phyloP scores from a whole-genome alignment of 2,329 filamentous ascomycete genomes.

The Coniochaeta sp. region DNA sequence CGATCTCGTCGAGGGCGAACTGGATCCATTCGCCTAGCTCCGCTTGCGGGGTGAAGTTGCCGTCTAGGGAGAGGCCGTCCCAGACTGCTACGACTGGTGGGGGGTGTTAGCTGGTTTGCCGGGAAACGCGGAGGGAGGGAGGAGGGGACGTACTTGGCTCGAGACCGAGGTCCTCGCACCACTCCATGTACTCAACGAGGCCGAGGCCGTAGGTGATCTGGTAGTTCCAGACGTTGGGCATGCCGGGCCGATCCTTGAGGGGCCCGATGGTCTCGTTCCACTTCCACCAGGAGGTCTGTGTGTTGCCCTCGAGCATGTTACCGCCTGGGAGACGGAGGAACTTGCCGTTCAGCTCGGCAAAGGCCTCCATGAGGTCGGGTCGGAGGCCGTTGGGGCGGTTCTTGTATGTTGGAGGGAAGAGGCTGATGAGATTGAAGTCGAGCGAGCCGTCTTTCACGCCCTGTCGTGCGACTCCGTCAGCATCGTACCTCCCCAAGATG shows the following conservation, averaged over 20 bases:
- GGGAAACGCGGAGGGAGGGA: neutral
- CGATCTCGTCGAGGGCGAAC: conserved; percentile 54
- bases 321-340: conserved; percentile 61
- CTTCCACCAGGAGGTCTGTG: conserved; percentile 37
- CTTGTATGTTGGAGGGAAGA: conserved; percentile 56
- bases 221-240: conserved; percentile 51
- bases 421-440: conserved; percentile 50
- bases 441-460: conserved; percentile 32
- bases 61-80: conserved; percentile 48
- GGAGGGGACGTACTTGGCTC: conserved; percentile 31
- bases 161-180: conserved; percentile 54
- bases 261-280: conserved; percentile 49
- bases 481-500: conserved; percentile 1
- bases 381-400: conserved; percentile 50
- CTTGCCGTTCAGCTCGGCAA: conserved; percentile 44
- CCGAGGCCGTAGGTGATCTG: conserved; percentile 57
- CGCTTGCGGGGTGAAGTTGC: conserved; percentile 40
- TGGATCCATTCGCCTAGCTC: conserved; percentile 51
- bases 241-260: conserved; percentile 46
- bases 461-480: conserved; percentile 12
- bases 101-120: conserved; percentile 15
- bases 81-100: conserved; percentile 45
- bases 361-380: conserved; percentile 44
- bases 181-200: conserved; percentile 54
- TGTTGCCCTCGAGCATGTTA: conserved; percentile 50